Conservation (phyloP, 2,329 filamentous ascomycete genomes). For the Geosmithia flava region DNA sequence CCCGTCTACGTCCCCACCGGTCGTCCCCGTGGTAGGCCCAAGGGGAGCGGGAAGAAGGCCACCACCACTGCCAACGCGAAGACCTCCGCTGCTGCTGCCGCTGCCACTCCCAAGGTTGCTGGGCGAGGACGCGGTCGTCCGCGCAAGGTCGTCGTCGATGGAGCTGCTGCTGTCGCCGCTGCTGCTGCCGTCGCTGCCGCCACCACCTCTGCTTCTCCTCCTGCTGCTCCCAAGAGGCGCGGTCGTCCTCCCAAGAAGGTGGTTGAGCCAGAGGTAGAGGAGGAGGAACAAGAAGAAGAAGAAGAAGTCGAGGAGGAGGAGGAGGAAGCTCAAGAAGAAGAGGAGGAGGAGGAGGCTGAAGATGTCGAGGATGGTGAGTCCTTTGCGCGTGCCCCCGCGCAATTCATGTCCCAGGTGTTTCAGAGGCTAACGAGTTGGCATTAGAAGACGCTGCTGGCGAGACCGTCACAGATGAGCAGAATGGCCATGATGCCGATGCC, state of each 20-base stretch:
- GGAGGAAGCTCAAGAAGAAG: constrained; percentile 5
- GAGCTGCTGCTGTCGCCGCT: not conserved
- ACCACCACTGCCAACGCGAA: constrained; percentile 7
- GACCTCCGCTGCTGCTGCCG: constrained; percentile 10
- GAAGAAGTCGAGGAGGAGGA: constrained; percentile 8
- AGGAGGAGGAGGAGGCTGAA: constrained; percentile 7
- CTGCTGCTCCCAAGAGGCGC: not conserved
- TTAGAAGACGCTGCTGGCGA: too few relatives aligned
- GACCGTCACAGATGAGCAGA: too few relatives aligned
- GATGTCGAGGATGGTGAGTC: not conserved
- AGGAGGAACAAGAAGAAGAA: constrained; percentile 6
- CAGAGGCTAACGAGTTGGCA: too few relatives aligned
- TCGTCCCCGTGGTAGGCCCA: constrained; percentile 24
- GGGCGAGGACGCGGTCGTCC: constrained; percentile 7
- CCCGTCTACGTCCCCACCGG: constrained; percentile 8
- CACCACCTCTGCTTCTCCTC: not conserved
- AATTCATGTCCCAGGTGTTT: too few relatives aligned
- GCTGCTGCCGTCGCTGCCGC: not conserved
- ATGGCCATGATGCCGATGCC: too few relatives aligned
- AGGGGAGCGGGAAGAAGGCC: constrained; percentile 11
- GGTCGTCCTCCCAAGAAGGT: constrained; percentile 7
- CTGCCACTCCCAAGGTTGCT: constrained; percentile 12
- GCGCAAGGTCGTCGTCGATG: not conserved
- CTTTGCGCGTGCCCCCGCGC: not conserved
- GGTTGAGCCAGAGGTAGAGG: constrained; percentile 12